Percentiles rank a stretch among this genome's conserved stretches.
phyloP scores from a whole-genome alignment of 495 filamentous ascomycete genomes.

The Hypoxylon intermedium region DNA sequence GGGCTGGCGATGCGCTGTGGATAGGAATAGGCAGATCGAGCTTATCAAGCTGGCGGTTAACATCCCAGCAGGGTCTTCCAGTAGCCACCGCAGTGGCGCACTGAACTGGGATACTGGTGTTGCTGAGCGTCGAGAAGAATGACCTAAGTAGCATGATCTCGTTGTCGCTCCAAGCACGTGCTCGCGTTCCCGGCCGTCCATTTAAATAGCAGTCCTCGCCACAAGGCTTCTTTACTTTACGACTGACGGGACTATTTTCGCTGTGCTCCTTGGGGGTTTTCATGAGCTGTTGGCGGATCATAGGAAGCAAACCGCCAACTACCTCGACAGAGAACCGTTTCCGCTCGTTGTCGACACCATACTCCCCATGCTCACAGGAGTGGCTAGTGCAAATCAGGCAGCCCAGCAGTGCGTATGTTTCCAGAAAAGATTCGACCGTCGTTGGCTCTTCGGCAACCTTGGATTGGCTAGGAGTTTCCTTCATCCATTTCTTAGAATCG shows the following conservation, averaged over 20 bases:
- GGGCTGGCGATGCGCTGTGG: slow-evolving; percentile 31
- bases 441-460: slow-evolving; percentile 37
- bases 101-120: slow-evolving; percentile 46
- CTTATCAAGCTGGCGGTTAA: slow-evolving; percentile 54
- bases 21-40: slow-evolving; percentile 42
- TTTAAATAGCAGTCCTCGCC: slow-evolving; percentile 51
- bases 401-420: slow-evolving; percentile 53
- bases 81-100: slow-evolving; percentile 53
- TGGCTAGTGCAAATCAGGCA: slow-evolving; percentile 57
- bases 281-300: slow-evolving; percentile 38
- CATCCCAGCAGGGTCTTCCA: slow-evolving; percentile 58
- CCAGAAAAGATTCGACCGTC: slow-evolving; percentile 47
- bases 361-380: slow-evolving; percentile 59
- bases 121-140: slow-evolving; percentile 47
- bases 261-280: slow-evolving; percentile 20
- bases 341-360: slow-evolving; percentile 54
- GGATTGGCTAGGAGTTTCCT: slow-evolving; percentile 49
- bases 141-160: slow-evolving; percentile 50
- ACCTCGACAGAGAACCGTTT: slow-evolving; percentile 53
- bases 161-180: slow-evolving; percentile 48
- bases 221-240: slow-evolving; percentile 41
- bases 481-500: slow-evolving; percentile 53
- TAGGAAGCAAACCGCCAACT: slow-evolving; percentile 34
- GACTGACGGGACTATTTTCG: slow-evolving; percentile 8
- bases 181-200: slow-evolving; percentile 39